Percentiles rank a stretch among this genome's conserved stretches.
Evolutionary conservation across 108 stramenopile species (phyloP).

Genomic region (Phaeodactylum tricornutum): DNA sequence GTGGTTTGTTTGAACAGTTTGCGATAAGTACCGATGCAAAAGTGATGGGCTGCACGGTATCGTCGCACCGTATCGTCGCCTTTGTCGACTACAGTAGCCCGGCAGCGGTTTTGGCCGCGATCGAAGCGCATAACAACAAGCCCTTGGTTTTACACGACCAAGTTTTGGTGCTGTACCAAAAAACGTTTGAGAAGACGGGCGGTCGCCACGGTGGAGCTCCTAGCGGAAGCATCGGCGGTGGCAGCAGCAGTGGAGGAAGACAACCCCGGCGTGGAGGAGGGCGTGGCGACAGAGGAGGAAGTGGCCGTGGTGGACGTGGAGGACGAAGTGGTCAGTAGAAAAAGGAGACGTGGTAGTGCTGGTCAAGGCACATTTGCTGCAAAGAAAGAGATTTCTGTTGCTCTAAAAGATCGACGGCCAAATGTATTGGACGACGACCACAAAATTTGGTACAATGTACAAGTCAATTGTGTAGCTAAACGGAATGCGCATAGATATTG

Average conservation of each 20-base stretch:
- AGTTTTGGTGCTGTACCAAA: conserved; percentile 39
- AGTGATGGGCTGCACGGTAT: conserved; percentile 64
- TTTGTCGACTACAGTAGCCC: conserved; percentile 77
- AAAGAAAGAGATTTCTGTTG: no score
- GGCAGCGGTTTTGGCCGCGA: conserved; percentile 52
- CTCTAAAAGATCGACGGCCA: no score
- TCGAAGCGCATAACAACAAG: conserved; percentile 26
- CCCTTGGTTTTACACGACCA: conserved; percentile 32
- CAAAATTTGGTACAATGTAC: no score
- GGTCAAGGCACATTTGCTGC: no score
- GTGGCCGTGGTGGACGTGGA: conserved; percentile 14
- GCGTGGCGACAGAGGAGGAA: conserved; percentile 11
- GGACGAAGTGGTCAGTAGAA: conserved; percentile 6
- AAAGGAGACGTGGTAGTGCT: no score
- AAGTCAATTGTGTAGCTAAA: no score
- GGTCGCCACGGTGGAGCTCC: conserved; percentile 7
- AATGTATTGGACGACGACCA: no score
- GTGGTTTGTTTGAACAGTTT: conserved; percentile 66
- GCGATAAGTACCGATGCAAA: conserved; percentile 37
- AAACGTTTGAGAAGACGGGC: conserved; percentile 30
- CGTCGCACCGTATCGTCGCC: conserved; percentile 51
- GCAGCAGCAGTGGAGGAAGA: conserved; percentile 7
- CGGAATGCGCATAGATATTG: no score
- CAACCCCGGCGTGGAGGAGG: conserved; percentile 13
- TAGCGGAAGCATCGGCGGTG: conserved; percentile 16